Base-by-base conservation (phyloP, 495 filamentous ascomycete genomes). In the Neurospora sp. region DNA sequence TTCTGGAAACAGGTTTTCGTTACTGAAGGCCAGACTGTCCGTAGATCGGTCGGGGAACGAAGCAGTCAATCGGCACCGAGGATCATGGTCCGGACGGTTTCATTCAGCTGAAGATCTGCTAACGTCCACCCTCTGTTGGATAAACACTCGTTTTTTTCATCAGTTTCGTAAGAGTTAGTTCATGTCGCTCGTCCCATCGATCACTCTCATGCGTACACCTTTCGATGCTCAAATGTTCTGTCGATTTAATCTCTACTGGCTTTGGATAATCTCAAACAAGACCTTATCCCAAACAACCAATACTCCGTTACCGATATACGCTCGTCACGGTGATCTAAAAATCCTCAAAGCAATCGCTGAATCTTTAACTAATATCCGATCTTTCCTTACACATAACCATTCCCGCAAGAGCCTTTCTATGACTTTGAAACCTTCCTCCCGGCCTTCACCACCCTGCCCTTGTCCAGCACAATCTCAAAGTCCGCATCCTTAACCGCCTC, bases 401-500 rank as follows among this genome's bases (percentile, higher is more conserved):
- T 27, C 31, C 20, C 10, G 14, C 11, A 8, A 31, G 27, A 61
- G 53, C 27, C 14, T 16, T 8, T 3, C 14, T 61, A 18, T 8
- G 27, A 8, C 12, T 18, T 35, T 1, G 53, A 3, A 35, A 18
- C 40, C 53, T 72, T 75, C 59, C 77, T 73, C 4, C 79, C 78
- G 35, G 79, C 76, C 69, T 74, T 71, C 0, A 87, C 74, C 6
- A 88, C 83, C 40, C 84, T 81, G 27, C 93, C 93, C 69, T 88
- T 86, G 18, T 91, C 91, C 71, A 97, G 79, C 53, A 91, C 87
- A 31, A 96, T 82, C 78, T 89, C 92, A 73, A 87, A 92, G 75
- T 92, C 88, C 20, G 92, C 92, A 77, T 91, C 88, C 79, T 87
- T 87, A n/a, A 94, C 91, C 31, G 92, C 92, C 79, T 94, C 92